Conservation (phyloP, 148 eudicot species). For the Nyssa sinensis region DNA sequence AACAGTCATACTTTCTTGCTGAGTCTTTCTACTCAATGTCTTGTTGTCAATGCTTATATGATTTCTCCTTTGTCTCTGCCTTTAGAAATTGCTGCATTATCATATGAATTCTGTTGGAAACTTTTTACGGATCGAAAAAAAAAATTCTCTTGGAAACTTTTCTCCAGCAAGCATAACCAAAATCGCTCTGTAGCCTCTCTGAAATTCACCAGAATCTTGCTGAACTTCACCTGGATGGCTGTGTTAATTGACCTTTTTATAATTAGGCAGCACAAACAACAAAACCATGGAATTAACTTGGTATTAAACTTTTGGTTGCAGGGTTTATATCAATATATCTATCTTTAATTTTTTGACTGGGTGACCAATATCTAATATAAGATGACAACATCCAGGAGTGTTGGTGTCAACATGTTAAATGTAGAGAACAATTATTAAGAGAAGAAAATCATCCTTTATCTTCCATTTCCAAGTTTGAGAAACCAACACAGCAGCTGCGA, state of each 20-base stretch:
- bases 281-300: not conserved
- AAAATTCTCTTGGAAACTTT: no score
- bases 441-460: no score
- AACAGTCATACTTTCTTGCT: no score
- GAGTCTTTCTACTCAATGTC: not conserved
- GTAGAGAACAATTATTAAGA: no score
- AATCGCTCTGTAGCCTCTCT: not conserved
- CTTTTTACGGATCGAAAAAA: no score
- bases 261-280: not conserved
- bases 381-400: no score
- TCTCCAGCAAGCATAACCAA: not conserved
- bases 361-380: not conserved
- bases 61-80: not conserved
- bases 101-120: not conserved
- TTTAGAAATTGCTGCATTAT: not conserved
- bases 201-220: not conserved
- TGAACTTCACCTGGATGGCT: not conserved
- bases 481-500: no score
- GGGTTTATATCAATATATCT: not conserved
- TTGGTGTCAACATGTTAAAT: no score
- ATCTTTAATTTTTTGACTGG: not conserved
- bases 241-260: not conserved
- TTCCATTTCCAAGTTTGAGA: no score
- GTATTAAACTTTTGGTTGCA: not conserved
- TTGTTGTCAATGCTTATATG: not conserved